Evolutionary conservation across 805 yeast species (phyloP), one percentile per base, ranked within the genome.

Genomic region (Suhomyces kilbournensis): DNA sequence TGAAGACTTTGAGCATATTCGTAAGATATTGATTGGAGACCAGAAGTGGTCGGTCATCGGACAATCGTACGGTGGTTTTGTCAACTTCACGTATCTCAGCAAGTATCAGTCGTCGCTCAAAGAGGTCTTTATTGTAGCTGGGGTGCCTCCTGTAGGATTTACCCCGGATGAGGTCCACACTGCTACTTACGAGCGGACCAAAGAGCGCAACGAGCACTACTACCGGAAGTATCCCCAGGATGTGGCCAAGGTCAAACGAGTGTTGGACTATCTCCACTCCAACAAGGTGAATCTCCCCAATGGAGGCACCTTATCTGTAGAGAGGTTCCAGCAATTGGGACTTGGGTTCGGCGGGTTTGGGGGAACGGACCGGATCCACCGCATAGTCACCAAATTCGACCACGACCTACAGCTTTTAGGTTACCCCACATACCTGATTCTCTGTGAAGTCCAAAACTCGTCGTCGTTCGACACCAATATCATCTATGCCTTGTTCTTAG

Each of bases 51-150:
- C 82, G 14, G 53, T 82, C 15, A 59, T 78, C 34, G 87, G 86
- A 8, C 85, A 81, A 58, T 77, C 82, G 2, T 80, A 72, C 58
- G 84, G 86, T 22, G 85, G 85, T 0, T 82, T 80, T 55, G 74
- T 81, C 56, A 63, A 73, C 19, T 70, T 76, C 56, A 77, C 81
- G 3, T 82, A 82, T 59, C 61, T 79, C 17, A 79, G 84, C 3
- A 67, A 68, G 51, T 76, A 65, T 55, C 76, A 82, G 0, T 61
- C 62, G 1, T 66, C 78, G 2, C 53, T 82, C 25, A 68, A 68
- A 42, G 75, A 72, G 47, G 78, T 78, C 1, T 59, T 82, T 15
- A 62, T 82, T 22, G 76, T 86, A 0, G 87, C 85, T 1, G 87
- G 86, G 5, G 70, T 82, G 12, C 86, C 87, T 2, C 86, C 86